Conservation (phyloP, 1,139 yeast species). For the Pichia cactophila region DNA sequence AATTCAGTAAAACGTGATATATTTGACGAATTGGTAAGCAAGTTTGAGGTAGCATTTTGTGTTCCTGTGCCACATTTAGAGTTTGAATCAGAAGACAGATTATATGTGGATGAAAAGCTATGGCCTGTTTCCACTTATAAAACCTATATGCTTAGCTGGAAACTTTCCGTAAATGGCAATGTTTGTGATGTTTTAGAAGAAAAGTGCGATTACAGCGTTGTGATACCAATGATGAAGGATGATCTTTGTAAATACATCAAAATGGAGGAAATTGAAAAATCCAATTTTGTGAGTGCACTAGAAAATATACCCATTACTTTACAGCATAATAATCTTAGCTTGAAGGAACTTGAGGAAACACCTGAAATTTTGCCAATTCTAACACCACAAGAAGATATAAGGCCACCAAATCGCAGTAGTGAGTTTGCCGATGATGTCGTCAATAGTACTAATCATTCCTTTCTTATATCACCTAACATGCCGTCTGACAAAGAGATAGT, state of each 20-base stretch:
- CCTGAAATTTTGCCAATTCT: too few species aligned
- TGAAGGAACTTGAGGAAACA: too few species aligned
- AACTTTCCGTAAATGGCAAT: constrained; percentile 2
- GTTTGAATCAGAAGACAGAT: neutral
- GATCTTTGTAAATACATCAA: neutral
- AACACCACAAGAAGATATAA: too few species aligned
- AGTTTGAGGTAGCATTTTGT: constrained; percentile 6
- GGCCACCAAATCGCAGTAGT: neutral
- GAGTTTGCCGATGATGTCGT: too few species aligned
- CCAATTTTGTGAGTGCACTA: neutral
- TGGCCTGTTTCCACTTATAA: constrained; percentile 6
- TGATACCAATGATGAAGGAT: neutral
- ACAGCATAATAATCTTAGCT: neutral
- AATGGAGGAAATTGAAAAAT: neutral
- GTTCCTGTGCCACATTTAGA: neutral
- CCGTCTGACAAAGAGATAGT: neutral
- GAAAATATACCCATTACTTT: neutral
- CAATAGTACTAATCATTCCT: too few species aligned
- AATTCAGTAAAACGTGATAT: neutral
- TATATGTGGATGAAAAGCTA: neutral
- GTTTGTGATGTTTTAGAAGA: constrained; percentile 3
- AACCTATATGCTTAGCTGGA: constrained; percentile 8
- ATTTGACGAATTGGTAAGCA: neutral
- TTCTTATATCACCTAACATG: too few species aligned
- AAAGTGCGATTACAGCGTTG: neutral